Percentiles rank a stretch among this genome's conserved stretches.
Evolutionary conservation across 257 asterid genomes (phyloP).

Genomic region (Coffea eugenioides): DNA sequence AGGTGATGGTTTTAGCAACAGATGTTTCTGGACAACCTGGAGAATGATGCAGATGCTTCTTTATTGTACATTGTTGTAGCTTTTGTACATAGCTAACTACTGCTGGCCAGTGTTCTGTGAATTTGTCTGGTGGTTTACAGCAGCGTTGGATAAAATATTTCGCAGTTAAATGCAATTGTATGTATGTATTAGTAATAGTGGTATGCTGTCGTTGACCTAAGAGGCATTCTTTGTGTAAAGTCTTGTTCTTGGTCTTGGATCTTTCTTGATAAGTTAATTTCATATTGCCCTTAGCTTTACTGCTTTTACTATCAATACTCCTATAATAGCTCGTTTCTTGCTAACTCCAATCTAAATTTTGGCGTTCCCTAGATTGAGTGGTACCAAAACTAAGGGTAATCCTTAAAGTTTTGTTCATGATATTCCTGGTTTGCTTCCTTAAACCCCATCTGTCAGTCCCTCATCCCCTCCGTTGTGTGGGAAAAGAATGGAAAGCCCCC

Average conservation of each 20-base stretch:
- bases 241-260: not conserved
- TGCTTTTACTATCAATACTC: not conserved
- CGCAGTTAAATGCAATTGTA: not conserved
- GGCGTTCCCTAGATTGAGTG: no score
- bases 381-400: no score
- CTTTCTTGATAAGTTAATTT: not conserved
- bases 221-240: not conserved
- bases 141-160: not conserved
- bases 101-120: conserved; percentile 2
- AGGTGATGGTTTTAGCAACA: not conserved
- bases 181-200: not conserved
- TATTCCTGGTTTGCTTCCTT: no score
- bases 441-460: no score
- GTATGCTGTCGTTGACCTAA: not conserved
- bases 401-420: no score
- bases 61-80: not conserved
- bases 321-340: not conserved
- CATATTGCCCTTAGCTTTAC: not conserved
- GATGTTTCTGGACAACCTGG: conserved; percentile 4
- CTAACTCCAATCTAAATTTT: no score
- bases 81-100: conserved; percentile 19
- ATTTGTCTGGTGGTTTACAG: not conserved
- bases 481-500: no score
- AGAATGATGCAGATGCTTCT: not conserved
- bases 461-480: no score